Evolutionary conservation across 306 rosid species (phyloP), one percentile per base, ranked within the genome.

Genomic region (Begonia peltatifolia): DNA sequence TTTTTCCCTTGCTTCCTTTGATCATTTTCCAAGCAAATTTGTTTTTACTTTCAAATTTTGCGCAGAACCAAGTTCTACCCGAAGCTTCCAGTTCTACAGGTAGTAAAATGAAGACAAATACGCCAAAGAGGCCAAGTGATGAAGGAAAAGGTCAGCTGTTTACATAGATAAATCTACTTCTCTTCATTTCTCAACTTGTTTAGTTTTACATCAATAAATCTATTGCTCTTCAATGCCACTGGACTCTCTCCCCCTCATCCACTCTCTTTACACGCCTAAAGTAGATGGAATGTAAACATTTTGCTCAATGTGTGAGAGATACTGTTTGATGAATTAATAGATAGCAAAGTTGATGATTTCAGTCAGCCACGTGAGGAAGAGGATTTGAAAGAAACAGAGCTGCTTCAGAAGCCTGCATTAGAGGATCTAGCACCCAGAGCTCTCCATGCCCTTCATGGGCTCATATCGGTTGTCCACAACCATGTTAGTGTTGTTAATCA

Each of bases 391-490:
- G 80, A 65, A 59, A 83, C 67, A 59, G 73, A 63, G 17, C 44
- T 43, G 38, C 59, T 63, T 48, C 79, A 71, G 62, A 66, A 47
- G 65, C 55, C 35, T 60, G 42, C 43, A n/a, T 66, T 74, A 58
- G 76, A 62, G 53, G 75, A 75, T 54, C 68, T 86, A 61, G 93
- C 81, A 54, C 81, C 93, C 43, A 52, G 64, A 60, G 74, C 71
- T 43, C 64, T 62, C 59, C 88, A 68, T 76, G 84, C 81, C 79
- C 93, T 87, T 72, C 94, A 74, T 70, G 87, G 76, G 68, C 83
- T 92, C 59, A 69, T 86, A 70, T 79, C 89, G 62, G 52, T 83
- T 63, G 96, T 92, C 74, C 96, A 92, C 72, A 68, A 62, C 55
- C 63, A 64, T 14, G 62, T 83, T 42, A 72, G 69, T 16, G 46